Evolutionary conservation across 176 grass and related monocot species (phyloP).

Genomic region (Paspalum vaginatum): DNA sequence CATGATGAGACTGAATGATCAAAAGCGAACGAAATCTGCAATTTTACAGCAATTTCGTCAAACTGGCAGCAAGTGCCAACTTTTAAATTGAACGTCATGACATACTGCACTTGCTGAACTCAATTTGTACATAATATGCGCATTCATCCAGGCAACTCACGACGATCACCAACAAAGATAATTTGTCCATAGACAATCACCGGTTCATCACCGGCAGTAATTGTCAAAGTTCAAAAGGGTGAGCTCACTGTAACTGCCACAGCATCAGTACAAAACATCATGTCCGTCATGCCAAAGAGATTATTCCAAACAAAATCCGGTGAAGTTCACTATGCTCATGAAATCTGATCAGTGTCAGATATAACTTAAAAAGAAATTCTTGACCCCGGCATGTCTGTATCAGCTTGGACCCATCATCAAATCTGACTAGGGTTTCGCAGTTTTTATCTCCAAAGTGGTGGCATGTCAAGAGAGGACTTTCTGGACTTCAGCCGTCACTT

Average conservation of each 20-base stretch:
- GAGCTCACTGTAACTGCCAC: not conserved
- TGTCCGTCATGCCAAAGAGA: constrained; percentile 20
- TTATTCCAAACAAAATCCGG: constrained; percentile 47
- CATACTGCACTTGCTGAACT: too few species aligned
- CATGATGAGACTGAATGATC: not conserved
- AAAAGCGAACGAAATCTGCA: not conserved
- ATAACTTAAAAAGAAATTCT: constrained; percentile 17
- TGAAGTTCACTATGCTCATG: constrained; percentile 27
- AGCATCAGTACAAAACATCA: constrained; percentile 22
- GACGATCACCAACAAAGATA: too few species aligned
- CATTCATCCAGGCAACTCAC: too few species aligned
- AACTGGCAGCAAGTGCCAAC: too few species aligned
- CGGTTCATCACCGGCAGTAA: not conserved
- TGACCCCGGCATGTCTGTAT: constrained; percentile 45
- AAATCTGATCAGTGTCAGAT: constrained; percentile 31
- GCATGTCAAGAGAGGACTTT: constrained; percentile 56
- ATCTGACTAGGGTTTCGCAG: not conserved
- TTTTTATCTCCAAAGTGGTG: constrained; percentile 9
- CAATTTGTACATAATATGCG: too few species aligned
- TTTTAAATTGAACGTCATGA: too few species aligned
- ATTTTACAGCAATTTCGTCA: too few species aligned
- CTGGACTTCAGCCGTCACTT: constrained; percentile 60
- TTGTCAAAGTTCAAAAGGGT: not conserved
- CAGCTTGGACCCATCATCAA: constrained; percentile 37
- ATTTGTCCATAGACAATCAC: too few species aligned